Evolutionary conservation across 805 yeast species (phyloP).

Genomic region (Wickerhamomyces chambardii): DNA sequence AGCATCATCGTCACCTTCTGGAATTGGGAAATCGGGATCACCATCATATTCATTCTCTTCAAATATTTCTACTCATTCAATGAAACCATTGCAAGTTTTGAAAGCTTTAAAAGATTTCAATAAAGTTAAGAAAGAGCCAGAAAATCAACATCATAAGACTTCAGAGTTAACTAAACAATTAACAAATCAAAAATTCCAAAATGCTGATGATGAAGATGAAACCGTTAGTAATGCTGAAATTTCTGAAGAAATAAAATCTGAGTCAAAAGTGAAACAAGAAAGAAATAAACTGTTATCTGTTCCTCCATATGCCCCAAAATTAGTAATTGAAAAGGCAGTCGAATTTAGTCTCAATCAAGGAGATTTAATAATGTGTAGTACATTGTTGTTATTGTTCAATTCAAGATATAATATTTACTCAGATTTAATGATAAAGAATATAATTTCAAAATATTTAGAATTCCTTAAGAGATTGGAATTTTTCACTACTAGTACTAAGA

Average conservation of each 20-base stretch:
- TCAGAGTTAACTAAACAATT: constrained; percentile 17
- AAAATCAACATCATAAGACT: constrained; percentile 10
- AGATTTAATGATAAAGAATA: constrained; percentile 35
- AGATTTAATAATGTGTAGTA: constrained; percentile 51
- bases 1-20: constrained; percentile 11
- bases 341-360: constrained; percentile 53
- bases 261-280: not conserved
- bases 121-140: constrained; percentile 1
- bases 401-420: constrained; percentile 25
- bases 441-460: constrained; percentile 47
- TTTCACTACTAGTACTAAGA: constrained; percentile 49
- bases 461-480: constrained; percentile 37
- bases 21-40: constrained; percentile 11
- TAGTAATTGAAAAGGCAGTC: constrained; percentile 40
- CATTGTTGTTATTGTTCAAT: constrained; percentile 46
- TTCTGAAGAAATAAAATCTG: not conserved
- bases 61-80: constrained; percentile 3
- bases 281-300: constrained; percentile 1
- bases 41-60: constrained; percentile 14
- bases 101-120: constrained; percentile 1
- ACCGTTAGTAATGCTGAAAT: not conserved
- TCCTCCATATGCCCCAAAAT: constrained; percentile 53
- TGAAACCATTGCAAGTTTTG: not conserved
- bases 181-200: constrained; percentile 10
- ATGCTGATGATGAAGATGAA: not conserved